These are phyloP conservation scores for Lichtheimia ornata DNA, from an alignment of 371 early-diverging fungal genomes.

Conservation along the genomic window DNA sequence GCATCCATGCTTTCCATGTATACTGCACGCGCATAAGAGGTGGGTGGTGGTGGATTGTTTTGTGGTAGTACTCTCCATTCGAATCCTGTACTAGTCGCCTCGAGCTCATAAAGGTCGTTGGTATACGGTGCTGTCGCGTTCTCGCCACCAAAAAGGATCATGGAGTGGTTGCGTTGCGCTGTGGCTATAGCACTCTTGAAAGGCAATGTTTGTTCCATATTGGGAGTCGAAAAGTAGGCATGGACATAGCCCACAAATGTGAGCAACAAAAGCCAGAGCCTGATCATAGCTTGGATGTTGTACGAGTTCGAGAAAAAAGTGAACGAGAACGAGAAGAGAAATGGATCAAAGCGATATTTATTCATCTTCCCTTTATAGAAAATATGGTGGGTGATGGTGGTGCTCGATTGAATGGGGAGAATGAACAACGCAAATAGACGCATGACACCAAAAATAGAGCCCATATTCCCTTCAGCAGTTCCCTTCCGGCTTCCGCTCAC, in stretches of 20 bases:
- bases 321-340: too few relatives aligned
- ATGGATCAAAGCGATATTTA: too few relatives aligned
- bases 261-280: too few relatives aligned
- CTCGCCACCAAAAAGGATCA: conserved; percentile 37
- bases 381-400: too few relatives aligned
- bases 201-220: conserved; percentile 20
- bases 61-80: conserved; percentile 27
- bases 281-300: too few relatives aligned
- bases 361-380: too few relatives aligned
- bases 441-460: too few relatives aligned
- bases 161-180: conserved; percentile 23
- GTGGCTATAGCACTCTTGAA: conserved; percentile 30
- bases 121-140: conserved; percentile 21
- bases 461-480: too few relatives aligned
- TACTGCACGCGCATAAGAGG: conserved; percentile 19
- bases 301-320: too few relatives aligned
- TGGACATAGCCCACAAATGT: conserved; percentile 4
- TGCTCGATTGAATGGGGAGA: too few relatives aligned
- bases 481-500: too few relatives aligned
- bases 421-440: too few relatives aligned
- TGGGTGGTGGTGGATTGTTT: conserved; percentile 19
- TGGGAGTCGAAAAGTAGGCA: conserved; percentile 23
- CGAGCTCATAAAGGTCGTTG: conserved; percentile 26
- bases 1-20: conserved; percentile 11
- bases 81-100: conserved; percentile 16